Evolutionary conservation across 2,329 filamentous ascomycete species (phyloP).

Genomic region (Colletotrichum sp.): DNA sequence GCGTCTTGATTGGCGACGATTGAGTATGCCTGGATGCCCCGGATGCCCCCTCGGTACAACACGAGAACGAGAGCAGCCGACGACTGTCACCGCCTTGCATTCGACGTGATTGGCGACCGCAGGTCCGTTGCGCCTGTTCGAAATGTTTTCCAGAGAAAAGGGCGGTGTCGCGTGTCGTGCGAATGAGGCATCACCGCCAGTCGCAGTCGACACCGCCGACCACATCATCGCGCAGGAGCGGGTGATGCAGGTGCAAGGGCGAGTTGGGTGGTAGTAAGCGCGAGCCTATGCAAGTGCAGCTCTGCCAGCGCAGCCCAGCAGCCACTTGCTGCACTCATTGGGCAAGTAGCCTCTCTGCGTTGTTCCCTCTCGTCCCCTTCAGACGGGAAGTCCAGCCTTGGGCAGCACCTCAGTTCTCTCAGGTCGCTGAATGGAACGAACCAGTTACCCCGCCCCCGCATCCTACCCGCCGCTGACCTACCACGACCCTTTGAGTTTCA

Average conservation of each 20-base stretch:
- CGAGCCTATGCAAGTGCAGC: background rate
- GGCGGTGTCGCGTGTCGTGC: background rate
- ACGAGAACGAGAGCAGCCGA: background rate
- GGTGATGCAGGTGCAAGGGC: background rate
- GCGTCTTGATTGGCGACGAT: background rate
- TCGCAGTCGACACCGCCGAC: background rate
- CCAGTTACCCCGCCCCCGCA: constrained; percentile 1
- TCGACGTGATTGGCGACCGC: background rate
- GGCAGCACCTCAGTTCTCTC: background rate
- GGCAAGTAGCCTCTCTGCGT: background rate
- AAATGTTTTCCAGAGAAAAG: background rate
- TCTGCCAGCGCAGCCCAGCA: background rate
- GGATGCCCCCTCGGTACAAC: background rate
- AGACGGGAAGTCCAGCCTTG: background rate
- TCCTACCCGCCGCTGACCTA: background rate
- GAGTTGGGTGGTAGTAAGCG: background rate
- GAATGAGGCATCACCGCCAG: constrained; percentile 1
- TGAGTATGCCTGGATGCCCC: background rate
- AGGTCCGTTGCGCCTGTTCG: background rate
- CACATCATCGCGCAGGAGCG: constrained; percentile 16
- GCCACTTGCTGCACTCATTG: background rate
- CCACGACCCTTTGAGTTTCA: constrained; percentile 20
- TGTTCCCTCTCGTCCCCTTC: background rate
- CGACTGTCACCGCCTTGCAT: background rate
- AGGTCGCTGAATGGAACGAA: background rate